Evolutionary conservation across 805 yeast species (phyloP), one percentile per base, ranked within the genome.

Genomic region (Wickerhamiella bombiphila): DNA sequence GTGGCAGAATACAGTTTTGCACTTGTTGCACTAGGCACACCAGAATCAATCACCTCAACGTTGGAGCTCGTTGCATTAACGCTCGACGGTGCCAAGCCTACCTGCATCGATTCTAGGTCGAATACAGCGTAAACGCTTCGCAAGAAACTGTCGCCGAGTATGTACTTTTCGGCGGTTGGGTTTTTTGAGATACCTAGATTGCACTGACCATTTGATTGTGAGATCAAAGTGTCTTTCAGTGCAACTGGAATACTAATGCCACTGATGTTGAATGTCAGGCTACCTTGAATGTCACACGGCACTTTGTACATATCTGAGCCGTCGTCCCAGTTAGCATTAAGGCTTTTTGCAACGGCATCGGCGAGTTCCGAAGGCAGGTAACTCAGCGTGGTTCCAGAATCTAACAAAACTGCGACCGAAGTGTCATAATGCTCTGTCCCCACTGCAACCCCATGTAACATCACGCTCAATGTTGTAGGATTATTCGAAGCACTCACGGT

Each of bases 41-140:
- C 47, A n/a, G 45, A 36, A 16, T 17, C 16, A 34, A 52, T 53
- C 20, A 45, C 52, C 31, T 53, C 58, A 36, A 54, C 41, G 33
- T 52, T 35, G 13, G 56, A 24, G 20, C 43, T 46, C 20, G 51
- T 38, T 7, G 38, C 43, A 44, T 54, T 48, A 40, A 40, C 50
- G 19, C 38, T 42, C 30, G 70, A 64, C 40, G 63, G 68, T 14
- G 77, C 33, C 15, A 78, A 44, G 2, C 80, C 71, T 28, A 78
- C 60, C 48, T 71, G 64, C 33, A 57, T 57, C 49, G 67, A 67
- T 16, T 72, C 80, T 37, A 76, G 57, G 54, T 79, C 78, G 55
- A 68, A 74, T 13, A 75, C 82, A 21, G 72, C 65, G 53, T 76
- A 78, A 2, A 75, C 76, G 39, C 69, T 62, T 43, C 76, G 60